These are phyloP conservation scores for Diaporthe amygdali DNA, from an alignment of 2,329 filamentous ascomycete genomes.

Conservation along the genomic window DNA sequence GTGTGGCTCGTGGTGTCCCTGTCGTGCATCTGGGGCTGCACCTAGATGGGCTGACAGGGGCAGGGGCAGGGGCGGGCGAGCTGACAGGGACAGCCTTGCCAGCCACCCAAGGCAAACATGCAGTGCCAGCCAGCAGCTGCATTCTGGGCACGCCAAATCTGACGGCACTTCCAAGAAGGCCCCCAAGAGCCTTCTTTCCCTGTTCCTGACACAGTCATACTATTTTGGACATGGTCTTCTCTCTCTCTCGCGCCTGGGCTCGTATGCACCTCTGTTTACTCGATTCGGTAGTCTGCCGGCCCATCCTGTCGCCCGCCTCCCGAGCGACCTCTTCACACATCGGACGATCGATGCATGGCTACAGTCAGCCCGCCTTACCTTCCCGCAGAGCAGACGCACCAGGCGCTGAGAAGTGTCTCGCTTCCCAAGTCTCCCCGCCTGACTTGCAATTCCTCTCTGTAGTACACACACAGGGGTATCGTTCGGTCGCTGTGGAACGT, in stretches of 20 bases:
- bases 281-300: constrained; percentile 2
- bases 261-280: not conserved
- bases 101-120: not conserved
- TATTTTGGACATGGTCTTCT: not conserved
- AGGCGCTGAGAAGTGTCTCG: not conserved
- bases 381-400: not conserved
- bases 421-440: not conserved
- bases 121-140: not conserved
- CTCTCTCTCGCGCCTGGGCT: not conserved
- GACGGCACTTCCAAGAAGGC: not conserved
- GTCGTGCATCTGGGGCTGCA: not conserved
- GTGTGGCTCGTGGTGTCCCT: constrained; percentile 15
- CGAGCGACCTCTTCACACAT: not conserved
- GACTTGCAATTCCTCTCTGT: not conserved
- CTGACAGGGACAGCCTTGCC: constrained; percentile 4
- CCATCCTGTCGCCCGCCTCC: not conserved
- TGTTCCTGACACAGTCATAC: not conserved
- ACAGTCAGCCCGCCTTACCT: not conserved
- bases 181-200: constrained; percentile 4
- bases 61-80: not conserved
- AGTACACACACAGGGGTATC: not conserved
- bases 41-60: not conserved
- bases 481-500: not conserved
- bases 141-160: not conserved
- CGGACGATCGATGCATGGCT: constrained; percentile 1